Conservation (phyloP, 225 moss, liverwort and hornwort species). For the Pseudoscleropodium purum region DNA sequence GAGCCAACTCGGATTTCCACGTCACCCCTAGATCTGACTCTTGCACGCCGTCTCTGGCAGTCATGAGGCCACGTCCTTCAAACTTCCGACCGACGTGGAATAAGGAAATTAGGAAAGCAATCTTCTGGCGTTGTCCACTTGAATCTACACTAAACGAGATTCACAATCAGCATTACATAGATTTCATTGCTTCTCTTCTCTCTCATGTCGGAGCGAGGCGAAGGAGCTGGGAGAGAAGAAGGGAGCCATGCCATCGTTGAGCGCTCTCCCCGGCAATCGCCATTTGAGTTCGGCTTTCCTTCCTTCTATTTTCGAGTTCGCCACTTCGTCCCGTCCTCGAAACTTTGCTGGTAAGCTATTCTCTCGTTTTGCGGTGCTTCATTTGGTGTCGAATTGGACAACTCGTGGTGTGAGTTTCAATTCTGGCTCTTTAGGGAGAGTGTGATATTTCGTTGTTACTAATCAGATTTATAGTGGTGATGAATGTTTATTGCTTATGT, state of each 20-base stretch:
- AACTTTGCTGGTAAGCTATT: not conserved
- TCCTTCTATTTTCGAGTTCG: constrained; percentile 11
- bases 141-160: accelerated
- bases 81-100: not conserved
- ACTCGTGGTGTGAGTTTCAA: not conserved
- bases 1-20: not conserved
- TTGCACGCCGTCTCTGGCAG: not conserved
- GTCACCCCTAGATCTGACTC: not conserved
- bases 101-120: not conserved
- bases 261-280: constrained; percentile 21
- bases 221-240: not conserved
- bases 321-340: not conserved
- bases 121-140: not conserved
- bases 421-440: not conserved
- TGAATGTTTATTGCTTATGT: not conserved
- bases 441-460: not conserved
- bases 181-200: not conserved
- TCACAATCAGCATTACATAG: not conserved
- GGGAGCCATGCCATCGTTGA: constrained; percentile 19
- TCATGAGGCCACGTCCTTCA: not conserved
- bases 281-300: constrained; percentile 20
- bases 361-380: not conserved
- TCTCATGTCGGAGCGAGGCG: not conserved
- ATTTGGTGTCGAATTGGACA: not conserved
- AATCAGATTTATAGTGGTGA: not conserved